Evolutionary conservation across 2,329 filamentous ascomycete genomes (phyloP), one percentile per base, ranked within the genome.

Genomic region (Venturia oleaginea): DNA sequence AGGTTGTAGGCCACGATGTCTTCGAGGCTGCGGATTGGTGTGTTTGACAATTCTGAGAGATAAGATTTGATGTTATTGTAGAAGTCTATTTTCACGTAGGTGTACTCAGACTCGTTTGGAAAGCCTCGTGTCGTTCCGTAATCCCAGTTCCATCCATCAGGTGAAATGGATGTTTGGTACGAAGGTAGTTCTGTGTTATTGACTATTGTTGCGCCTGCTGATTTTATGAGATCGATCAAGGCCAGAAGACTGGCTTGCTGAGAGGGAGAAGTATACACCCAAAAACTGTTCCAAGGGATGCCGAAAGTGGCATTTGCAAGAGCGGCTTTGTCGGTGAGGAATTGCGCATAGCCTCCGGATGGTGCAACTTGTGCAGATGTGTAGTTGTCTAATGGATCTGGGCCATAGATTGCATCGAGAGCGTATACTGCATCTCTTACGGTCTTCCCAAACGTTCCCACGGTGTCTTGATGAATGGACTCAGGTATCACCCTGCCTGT

Each of bases 81-180:
- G 69, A 88, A 88, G 71, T 89, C 86, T 0, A 86, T 84, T 72
- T 90, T 90, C 68, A 91, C 80, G 60, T 87, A 84, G 0, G 85
- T 89, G 74, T 87, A 91, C 72, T 91, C 88, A 17, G 86, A 90
- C 74, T 90, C 84, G 66, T 91, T 90, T n/a, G 85, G 32, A 19
- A 37, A 46, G 22, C 40, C 46, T 8, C 46, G 30, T 17, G 40
- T 54, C 5, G 40, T 54, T 27, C 61, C 61, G 22, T 62, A 62
- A 11, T 62, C 61, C 61, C 61, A 62, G n/a, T 51, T 7, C 61
- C 61, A 62, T 3, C 61, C 61, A 37, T 62, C 40, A 3, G 61
- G 61, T 5, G 61, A 46, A 11, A 62, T 32, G 2, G 42, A 42
- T 6, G 40, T 54, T 62, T 62, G n/a, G 24, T 46, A 46, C 15